Evolutionary conservation across 129 eudicot species (phyloP), one percentile per base, ranked within the genome.

Genomic region (Ambrosia trifida): DNA sequence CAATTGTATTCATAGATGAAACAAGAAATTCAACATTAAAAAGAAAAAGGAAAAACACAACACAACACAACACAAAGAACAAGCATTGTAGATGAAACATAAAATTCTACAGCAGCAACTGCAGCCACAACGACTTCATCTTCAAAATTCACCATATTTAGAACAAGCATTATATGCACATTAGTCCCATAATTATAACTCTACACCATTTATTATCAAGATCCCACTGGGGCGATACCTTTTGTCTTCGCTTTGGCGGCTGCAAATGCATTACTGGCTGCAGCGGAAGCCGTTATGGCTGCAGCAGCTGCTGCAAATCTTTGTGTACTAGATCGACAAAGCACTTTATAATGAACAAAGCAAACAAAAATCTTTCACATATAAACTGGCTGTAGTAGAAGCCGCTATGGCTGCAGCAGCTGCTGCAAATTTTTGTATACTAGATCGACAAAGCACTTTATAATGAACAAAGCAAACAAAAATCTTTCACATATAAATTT

Each of bases 181-280:
- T 74, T 52, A 16, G 58, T 46, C 44, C 44, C 59, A 20, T 72
- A 61, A 68, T 31, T 41, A 74, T 74, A 68, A 54, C 44, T 66
- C 76, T 56, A 61, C 66, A 54, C 33, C 79, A 60, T 16, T n/a
- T 56, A 61, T 32, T 38, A 45, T 85, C 86, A 92, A 53, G 96
- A 89, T 47, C 95, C 95, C 31, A 83, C 95, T 1, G 95, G 89
- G 32, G 98, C 95, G 60, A 85, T 85, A 13, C 98, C 95, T 82
- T 89, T 86, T 4, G 89, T 76, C 78, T 77, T 81, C 51, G 98
- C 93, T 5, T 91, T 91, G 63, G 98, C 90, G 3, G 96, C 96
- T 16, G 89, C 91, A 12, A 83, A 79, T 1, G 88, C 89, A 0
- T 89, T 85, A 7, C 91, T 83, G 0, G 95, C 89, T 4, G 95